Conservation (phyloP, 108 stramenopile genomes). For the Skeletonema costatum region DNA sequence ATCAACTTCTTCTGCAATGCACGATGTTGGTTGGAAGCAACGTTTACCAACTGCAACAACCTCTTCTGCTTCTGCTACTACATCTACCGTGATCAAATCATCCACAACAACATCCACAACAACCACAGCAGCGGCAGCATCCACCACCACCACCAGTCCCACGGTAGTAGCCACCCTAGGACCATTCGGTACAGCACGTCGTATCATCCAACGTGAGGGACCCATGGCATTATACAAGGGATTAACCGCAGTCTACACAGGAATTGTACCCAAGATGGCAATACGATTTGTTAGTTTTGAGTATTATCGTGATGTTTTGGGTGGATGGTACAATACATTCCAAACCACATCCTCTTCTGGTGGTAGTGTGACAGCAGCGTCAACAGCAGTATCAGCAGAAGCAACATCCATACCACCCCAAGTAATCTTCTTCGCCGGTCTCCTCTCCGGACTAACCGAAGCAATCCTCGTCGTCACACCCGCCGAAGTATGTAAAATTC, state of each 20-base stretch:
- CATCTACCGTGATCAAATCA: slow-evolving; percentile 1
- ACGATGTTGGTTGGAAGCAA: slow-evolving; percentile 45
- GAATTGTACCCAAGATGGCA: slow-evolving; percentile 98
- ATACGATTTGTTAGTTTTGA: slow-evolving; percentile 97
- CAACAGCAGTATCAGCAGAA: background rate
- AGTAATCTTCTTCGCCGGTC: slow-evolving; percentile 87
- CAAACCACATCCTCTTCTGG: background rate
- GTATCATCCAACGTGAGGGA: slow-evolving; percentile 92
- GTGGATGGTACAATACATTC: slow-evolving; percentile 24
- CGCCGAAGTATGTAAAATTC: slow-evolving; percentile 93
- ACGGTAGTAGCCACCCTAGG: slow-evolving; percentile 64
- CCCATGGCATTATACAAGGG: slow-evolving; percentile 98
- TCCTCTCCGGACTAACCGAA: slow-evolving; percentile 91
- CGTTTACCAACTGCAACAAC: slow-evolving; percentile 23
- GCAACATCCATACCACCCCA: slow-evolving; percentile 12
- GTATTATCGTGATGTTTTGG: slow-evolving; percentile 58
- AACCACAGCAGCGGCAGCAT: slow-evolving; percentile 16
- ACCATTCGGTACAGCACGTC: slow-evolving; percentile 79
- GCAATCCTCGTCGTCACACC: slow-evolving; percentile 84
- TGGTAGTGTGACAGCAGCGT: background rate
- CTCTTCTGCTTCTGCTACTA: slow-evolving; percentile 3
- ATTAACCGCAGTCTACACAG: slow-evolving; percentile 92
- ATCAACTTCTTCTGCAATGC: background rate
- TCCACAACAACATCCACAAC: background rate
- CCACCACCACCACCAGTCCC: slow-evolving; percentile 11